Conservation (phyloP, 1,139 yeast species). For the Schwanniomyces etchellsii region DNA sequence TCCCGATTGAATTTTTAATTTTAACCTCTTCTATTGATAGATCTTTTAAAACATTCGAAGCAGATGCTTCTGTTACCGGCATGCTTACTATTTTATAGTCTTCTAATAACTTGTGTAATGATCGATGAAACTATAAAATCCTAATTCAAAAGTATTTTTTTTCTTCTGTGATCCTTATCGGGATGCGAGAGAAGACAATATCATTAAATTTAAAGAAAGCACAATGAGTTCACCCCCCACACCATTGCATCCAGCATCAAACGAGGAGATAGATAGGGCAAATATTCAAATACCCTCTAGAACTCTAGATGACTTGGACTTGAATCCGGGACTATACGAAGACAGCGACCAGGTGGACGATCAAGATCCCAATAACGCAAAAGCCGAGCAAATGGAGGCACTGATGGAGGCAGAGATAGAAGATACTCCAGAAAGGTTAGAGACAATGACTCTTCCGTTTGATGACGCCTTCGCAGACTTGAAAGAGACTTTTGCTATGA, state of each 20-base stretch:
- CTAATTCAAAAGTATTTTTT: neutral
- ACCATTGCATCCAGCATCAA: slow-evolving; percentile 44
- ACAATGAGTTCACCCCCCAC: slow-evolving; percentile 31
- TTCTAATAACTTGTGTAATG: too few relatives aligned
- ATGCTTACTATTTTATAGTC: too few relatives aligned
- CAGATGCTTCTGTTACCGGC: too few relatives aligned
- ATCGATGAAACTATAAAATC: too few relatives aligned
- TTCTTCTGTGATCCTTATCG: neutral
- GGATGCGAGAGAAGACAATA: neutral
- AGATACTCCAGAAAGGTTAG: neutral
- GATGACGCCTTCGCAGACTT: slow-evolving; percentile 18
- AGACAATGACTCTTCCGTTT: slow-evolving; percentile 14
- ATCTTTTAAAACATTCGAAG: too few relatives aligned
- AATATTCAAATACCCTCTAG: slow-evolving; percentile 19
- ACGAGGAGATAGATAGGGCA: slow-evolving; percentile 36
- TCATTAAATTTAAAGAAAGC: slow-evolving; percentile 1
- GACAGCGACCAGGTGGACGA: slow-evolving; percentile 4
- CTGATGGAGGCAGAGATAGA: neutral
- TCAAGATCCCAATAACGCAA: neutral
- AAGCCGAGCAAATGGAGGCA: slow-evolving; percentile 5
- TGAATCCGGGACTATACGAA: slow-evolving; percentile 38
- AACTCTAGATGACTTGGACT: slow-evolving; percentile 22
- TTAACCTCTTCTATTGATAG: too few relatives aligned
- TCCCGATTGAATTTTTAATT: too few relatives aligned
- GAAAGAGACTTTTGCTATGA: slow-evolving; percentile 8